A percentile compares a stretch with the other conserved stretches of the same genome.
phyloP scores from a whole-genome alignment of 129 eudicot species.

The Flaveria trinervia region DNA sequence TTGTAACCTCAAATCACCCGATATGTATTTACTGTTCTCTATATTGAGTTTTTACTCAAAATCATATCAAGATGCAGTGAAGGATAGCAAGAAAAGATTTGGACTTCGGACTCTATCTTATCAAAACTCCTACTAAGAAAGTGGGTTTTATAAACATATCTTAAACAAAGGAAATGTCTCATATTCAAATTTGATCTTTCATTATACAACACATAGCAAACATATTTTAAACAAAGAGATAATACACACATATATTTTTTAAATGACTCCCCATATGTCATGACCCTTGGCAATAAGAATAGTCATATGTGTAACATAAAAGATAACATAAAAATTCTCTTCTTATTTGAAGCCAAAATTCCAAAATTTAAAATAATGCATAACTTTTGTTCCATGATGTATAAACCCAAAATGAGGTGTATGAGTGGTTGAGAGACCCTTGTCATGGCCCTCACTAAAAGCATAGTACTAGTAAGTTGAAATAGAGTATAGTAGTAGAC shows the following conservation, averaged over 20 bases:
- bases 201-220: constrained; percentile 4
- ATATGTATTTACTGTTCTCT: neutral
- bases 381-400: constrained; percentile 17
- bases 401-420: constrained; percentile 40
- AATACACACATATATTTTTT: neutral
- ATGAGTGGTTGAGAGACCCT: constrained; percentile 43
- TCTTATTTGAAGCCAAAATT: neutral
- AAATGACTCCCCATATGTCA: constrained; percentile 11
- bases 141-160: neutral
- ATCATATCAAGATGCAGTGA: neutral
- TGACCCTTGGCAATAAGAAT: constrained; percentile 33
- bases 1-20: neutral
- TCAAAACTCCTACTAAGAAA: neutral
- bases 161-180: neutral
- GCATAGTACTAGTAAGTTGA: constrained; percentile 28
- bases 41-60: neutral
- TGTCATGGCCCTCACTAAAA: constrained; percentile 33
- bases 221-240: neutral
- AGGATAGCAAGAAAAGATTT: neutral
- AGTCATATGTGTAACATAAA: constrained; percentile 12
- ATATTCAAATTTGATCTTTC: neutral
- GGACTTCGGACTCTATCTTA: neutral
- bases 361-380: constrained; percentile 7
- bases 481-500: constrained; percentile 36
- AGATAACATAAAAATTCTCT: neutral